Conservation (phyloP, 257 asterid genomes). For the Catharanthus roseus region DNA sequence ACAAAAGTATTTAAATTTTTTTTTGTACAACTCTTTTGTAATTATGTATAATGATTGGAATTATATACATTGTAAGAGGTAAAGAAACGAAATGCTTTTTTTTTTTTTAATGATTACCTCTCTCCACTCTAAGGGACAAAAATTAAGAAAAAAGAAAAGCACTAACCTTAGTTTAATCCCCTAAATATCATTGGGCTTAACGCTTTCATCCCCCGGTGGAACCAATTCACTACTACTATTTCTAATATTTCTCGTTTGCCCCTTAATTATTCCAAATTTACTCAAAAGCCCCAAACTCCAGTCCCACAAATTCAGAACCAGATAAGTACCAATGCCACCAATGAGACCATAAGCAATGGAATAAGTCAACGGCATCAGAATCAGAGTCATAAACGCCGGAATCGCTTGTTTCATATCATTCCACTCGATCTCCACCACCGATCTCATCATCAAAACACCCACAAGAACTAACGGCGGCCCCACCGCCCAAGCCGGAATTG, state of each 20-base stretch:
- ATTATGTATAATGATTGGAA: neutral
- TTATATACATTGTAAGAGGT: neutral
- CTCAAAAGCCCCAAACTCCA: constrained; percentile 40
- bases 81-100: neutral
- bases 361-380: constrained; percentile 85
- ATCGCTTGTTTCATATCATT: constrained; percentile 85
- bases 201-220: constrained; percentile 4
- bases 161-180: neutral
- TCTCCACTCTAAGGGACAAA: neutral
- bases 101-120: neutral
- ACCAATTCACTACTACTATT: neutral
- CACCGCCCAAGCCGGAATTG: constrained; percentile 97
- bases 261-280: constrained; percentile 30
- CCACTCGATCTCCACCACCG: constrained; percentile 95
- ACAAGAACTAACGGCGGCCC: constrained; percentile 93
- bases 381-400: constrained; percentile 84
- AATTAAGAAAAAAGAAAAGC: neutral
- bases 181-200: constrained; percentile 13
- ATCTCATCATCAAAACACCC: constrained; percentile 93
- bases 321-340: constrained; percentile 73
- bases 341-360: constrained; percentile 91
- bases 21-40: no score
- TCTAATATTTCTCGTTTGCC: constrained; percentile 3
- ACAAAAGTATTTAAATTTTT: no score
- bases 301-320: constrained; percentile 68